Conservation (phyloP, 2,329 filamentous ascomycete genomes). For the Arthrobotrys sinensis region DNA sequence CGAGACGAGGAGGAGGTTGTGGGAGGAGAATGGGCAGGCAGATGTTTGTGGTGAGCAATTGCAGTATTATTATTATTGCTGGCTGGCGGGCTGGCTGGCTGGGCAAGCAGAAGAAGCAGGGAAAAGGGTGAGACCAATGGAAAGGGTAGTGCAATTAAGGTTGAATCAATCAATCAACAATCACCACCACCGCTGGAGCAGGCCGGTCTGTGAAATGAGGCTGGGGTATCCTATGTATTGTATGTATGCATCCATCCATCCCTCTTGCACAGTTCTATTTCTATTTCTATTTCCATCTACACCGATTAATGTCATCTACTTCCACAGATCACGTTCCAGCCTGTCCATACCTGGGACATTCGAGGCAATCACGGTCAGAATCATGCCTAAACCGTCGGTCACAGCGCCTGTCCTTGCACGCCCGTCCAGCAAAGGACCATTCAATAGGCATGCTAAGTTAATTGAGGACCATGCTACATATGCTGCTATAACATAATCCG, state of each 20-base stretch:
- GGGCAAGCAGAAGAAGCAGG: slow-evolving; percentile 19
- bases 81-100: slow-evolving; percentile 10
- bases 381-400: slow-evolving; percentile 40
- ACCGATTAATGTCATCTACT: background rate
- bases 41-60: slow-evolving; percentile 16
- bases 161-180: slow-evolving; percentile 20
- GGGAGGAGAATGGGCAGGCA: slow-evolving; percentile 19
- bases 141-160: slow-evolving; percentile 53
- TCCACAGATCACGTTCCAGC: slow-evolving; percentile 42
- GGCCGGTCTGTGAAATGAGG: slow-evolving; percentile 47
- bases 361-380: slow-evolving; percentile 24
- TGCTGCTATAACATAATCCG: slow-evolving; percentile 11
- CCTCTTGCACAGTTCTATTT: background rate
- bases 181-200: slow-evolving; percentile 1
- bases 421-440: slow-evolving; percentile 54
- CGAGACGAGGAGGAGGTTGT: slow-evolving; percentile 49
- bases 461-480: no score
- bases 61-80: slow-evolving; percentile 2
- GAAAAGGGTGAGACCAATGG: slow-evolving; percentile 30
- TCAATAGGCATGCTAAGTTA: background rate
- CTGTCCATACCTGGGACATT: background rate
- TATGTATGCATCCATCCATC: background rate
- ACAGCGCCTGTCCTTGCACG: slow-evolving; percentile 4
- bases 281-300: slow-evolving; percentile 1
- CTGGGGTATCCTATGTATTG: slow-evolving; percentile 26